Base-by-base conservation (phyloP, 2,329 filamentous ascomycete species). In the Graphilbum sp. region DNA sequence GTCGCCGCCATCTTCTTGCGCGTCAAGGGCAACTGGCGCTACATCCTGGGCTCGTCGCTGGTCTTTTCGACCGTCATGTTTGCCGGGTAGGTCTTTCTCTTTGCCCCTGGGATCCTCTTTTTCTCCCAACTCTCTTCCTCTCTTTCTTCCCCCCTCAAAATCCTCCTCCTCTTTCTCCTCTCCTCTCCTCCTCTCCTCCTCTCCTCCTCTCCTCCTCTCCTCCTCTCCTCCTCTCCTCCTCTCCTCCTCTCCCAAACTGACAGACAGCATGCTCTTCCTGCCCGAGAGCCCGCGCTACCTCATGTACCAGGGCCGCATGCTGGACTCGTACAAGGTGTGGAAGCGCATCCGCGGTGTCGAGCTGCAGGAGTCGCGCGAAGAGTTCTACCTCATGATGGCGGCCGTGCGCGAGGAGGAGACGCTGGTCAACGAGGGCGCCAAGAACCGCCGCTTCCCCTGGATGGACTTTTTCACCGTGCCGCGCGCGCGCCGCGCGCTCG, bases 361-460 rank as follows among this genome's bases (percentile, higher is more conserved):
- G 3, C 60, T 60, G 1, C 50, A 59, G 0, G 77, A 80, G 33
- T 61, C 74, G 2, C 66, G 68, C 33, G 72, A 79, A 36, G 79
- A 84, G 50, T 83, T 82, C 56, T 79, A 77, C 49, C 63, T 77
- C 50, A 82, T 83, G 76, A 74, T 75, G 42, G 63, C 66, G n/a
- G 61, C 68, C 0, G 70, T 80, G 11, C 60, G 60, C 24, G 63
- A 66, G 18, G 70, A 78, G 45, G 63, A 78, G 45, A 64, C 62
- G 20, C 56, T 65, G 4, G 61, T 69, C 9, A 51, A 54, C n/a
- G 62, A 68, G 43, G 64, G 66, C 8, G 58, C 62, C 8, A 58
- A 61, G 37, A 69, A 69, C 47, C 64, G 64, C 41, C 66, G 64
- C 21, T 79, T 70, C 55, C 69, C 75, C 1, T 83, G 77, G 75